Percentiles rank a stretch among this genome's conserved stretches.
Conservation (phyloP, 495 filamentous ascomycete species). For the Penicillium subrubescens region DNA sequence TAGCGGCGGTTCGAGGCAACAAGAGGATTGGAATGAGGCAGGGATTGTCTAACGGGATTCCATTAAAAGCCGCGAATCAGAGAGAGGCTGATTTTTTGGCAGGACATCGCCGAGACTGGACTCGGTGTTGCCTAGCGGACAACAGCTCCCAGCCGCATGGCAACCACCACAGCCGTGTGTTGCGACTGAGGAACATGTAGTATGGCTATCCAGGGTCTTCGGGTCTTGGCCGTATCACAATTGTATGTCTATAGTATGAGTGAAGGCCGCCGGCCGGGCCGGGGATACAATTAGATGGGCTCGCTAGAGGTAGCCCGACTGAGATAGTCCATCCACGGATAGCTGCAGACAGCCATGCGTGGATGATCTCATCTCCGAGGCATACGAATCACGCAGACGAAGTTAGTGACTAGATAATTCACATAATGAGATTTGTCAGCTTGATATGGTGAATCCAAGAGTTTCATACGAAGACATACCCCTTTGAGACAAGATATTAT, state of each 20-base stretch:
- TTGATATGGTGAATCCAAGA: slow-evolving; percentile 1
- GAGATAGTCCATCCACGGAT: slow-evolving; percentile 30
- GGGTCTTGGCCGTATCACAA: background rate
- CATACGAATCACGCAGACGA: slow-evolving; percentile 2
- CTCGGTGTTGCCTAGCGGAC: slow-evolving; percentile 18
- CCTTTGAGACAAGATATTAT: slow-evolving; percentile 7
- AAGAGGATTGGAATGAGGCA: slow-evolving; percentile 1
- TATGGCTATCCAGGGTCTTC: background rate
- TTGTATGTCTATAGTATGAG: background rate
- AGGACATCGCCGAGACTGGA: slow-evolving; percentile 13
- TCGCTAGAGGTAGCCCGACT: slow-evolving; percentile 3
- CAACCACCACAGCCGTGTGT: slow-evolving; percentile 28
- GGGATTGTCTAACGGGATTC: slow-evolving; percentile 15
- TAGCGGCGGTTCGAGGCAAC: background rate
- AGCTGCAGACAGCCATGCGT: slow-evolving; percentile 26
- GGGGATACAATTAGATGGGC: background rate
- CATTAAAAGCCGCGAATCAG: slow-evolving; percentile 16
- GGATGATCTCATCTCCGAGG: slow-evolving; percentile 24
- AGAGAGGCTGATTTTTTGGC: slow-evolving; percentile 8
- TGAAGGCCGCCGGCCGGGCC: background rate
- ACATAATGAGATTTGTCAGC: slow-evolving; percentile 13
- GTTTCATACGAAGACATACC: slow-evolving; percentile 4
- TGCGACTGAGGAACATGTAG: slow-evolving; percentile 8
- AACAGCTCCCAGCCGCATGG: slow-evolving; percentile 29
- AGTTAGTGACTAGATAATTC: background rate